Conservation (phyloP, 116 monocot genomes). For the Phalaenopsis hybrid region DNA sequence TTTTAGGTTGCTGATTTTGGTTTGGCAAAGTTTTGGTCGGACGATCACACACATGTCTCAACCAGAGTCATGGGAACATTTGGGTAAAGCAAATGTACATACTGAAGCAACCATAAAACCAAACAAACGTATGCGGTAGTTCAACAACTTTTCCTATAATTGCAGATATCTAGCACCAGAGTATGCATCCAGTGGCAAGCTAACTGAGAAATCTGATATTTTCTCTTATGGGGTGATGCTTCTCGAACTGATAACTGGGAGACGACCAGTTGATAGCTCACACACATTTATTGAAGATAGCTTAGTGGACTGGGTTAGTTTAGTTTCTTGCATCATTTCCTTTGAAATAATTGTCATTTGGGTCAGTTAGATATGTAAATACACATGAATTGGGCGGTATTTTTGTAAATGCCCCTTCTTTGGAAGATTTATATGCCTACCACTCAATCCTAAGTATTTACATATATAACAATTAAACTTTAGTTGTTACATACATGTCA, state of each 20-base stretch:
- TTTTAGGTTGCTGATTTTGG: slow-evolving; percentile 91
- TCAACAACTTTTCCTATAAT: neutral
- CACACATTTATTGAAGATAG: slow-evolving; percentile 45
- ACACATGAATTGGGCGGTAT: too few relatives aligned
- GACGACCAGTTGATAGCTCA: slow-evolving; percentile 45
- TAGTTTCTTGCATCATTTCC: neutral
- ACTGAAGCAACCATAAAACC: neutral
- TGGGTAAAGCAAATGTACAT: slow-evolving; percentile 40
- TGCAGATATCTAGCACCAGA: slow-evolving; percentile 73
- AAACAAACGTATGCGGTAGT: neutral
- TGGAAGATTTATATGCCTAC: too few relatives aligned
- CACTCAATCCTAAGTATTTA: too few relatives aligned
- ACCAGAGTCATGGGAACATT: slow-evolving; percentile 93
- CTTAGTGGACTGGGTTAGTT: slow-evolving; percentile 69
- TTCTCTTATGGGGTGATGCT: slow-evolving; percentile 91
- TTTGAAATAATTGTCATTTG: too few relatives aligned
- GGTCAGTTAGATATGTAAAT: too few relatives aligned
- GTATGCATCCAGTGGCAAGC: slow-evolving; percentile 71
- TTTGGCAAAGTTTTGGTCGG: slow-evolving; percentile 58
- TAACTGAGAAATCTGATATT: slow-evolving; percentile 74
- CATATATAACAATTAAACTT: too few relatives aligned
- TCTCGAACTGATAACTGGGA: slow-evolving; percentile 81
- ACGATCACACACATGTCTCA: slow-evolving; percentile 62
- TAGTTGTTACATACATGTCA: too few relatives aligned
- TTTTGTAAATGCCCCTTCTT: too few relatives aligned